These are phyloP conservation scores for Sarocladium kiliense DNA, from an alignment of 2,329 filamentous ascomycete genomes.

Conservation along the genomic window DNA sequence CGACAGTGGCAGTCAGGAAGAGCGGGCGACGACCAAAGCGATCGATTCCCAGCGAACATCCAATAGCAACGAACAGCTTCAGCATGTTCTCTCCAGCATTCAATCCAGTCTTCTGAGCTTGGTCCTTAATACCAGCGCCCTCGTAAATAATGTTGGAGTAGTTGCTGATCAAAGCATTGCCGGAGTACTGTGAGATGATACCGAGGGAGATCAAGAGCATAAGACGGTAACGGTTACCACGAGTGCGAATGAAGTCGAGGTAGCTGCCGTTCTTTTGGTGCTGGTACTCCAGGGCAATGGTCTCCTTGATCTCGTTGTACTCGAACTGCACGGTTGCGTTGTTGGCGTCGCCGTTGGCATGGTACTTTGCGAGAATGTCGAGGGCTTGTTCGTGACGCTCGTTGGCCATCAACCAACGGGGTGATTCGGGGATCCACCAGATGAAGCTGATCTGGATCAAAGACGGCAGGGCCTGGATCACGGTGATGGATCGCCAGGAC, in stretches of 20 bases:
- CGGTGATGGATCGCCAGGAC: constrained; percentile 62
- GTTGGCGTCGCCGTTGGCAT: constrained; percentile 52
- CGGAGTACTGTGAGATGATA: constrained; percentile 20
- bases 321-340: constrained; percentile 36
- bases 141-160: constrained; percentile 31
- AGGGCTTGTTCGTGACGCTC: constrained; percentile 30
- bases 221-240: constrained; percentile 16
- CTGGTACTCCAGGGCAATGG: constrained; percentile 10
- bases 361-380: constrained; percentile 36
- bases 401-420: constrained; percentile 48
- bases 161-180: constrained; percentile 24
- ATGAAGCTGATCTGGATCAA: constrained; percentile 51
- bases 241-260: constrained; percentile 8
- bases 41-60: constrained; percentile 29
- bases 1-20: constrained; percentile 28
- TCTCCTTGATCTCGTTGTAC: constrained; percentile 15
- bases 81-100: constrained; percentile 23
- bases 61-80: constrained; percentile 10
- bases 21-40: constrained; percentile 31
- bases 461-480: constrained; percentile 58
- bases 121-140: constrained; percentile 29
- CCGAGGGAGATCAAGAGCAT: constrained; percentile 13
- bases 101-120: constrained; percentile 22
- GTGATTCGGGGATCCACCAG: constrained; percentile 55
- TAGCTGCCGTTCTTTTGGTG: constrained; percentile 21